Base-by-base conservation (phyloP, 345 rosid genomes). In the Viola odorata region DNA sequence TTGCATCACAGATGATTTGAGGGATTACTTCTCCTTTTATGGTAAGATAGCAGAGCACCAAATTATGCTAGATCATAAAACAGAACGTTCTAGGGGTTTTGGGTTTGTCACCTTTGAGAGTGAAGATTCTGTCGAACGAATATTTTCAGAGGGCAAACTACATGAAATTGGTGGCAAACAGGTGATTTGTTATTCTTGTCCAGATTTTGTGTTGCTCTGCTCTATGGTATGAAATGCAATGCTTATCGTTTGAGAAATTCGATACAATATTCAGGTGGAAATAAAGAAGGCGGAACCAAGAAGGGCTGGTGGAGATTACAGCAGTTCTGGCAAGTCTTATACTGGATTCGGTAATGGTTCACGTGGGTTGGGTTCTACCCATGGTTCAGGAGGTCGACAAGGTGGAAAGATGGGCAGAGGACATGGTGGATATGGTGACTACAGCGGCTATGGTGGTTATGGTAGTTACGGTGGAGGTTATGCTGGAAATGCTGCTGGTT, bases 381-480 rank as follows among this genome's bases (percentile, higher is more conserved):
- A 66, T 45, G 37, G 53, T 57, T 61, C 60, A 9, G 67, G 6
- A 47, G 50, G 50, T 45, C 37, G 48, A 36, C 57, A 61, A 40
- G 61, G 61, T 54, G 70, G 63, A 15, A 71, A 65, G 47, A 56
- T 60, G 62, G 58, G 70, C 55, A 55, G 66, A 60, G 75, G 48
- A 6, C 52, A 62, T 17, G 58, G 50, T 42, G 68, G 58, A 1
- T 62, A 69, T 47, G 70, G 84, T 47, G 55, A 60, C n/a, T 78
- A 72, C 59, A 72, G 76, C 23, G 68, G 80, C n/a, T 82, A 81
- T 60, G 72, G 70, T 47, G 62, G 70, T 5, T 71, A 79, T 66
- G 84, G 82, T 41, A 60, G 65, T 15, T 80, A 72, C 52, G 69
- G 71, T 13, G 83, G 82, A 41, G 74, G 73, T 70, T 71, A 75